Evolutionary conservation across 495 filamentous ascomycete species (phyloP).

Genomic region (Astrothelium subdiscretum): DNA sequence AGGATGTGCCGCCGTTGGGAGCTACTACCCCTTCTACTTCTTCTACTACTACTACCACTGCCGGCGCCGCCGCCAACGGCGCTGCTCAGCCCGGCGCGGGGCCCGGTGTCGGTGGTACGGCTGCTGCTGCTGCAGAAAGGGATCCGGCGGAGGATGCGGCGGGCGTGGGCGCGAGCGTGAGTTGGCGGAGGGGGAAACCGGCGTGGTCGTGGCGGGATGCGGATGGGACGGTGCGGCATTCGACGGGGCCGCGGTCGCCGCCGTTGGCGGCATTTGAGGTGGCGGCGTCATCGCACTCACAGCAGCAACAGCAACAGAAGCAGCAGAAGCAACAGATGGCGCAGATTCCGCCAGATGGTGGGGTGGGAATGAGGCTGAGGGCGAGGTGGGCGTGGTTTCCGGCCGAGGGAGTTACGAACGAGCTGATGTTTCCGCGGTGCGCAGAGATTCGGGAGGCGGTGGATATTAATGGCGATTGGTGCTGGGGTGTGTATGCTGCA

Average conservation of each 20-base stretch:
- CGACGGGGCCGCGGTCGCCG: constrained; percentile 20
- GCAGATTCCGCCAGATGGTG: constrained; percentile 59
- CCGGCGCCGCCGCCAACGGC: no score
- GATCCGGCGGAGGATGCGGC: constrained; percentile 1
- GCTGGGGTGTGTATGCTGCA: constrained; percentile 67
- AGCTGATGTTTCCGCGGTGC: constrained; percentile 70
- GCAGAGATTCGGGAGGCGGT: constrained; percentile 71
- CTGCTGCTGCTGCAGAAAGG: background rate
- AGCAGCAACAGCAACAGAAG: constrained; percentile 2
- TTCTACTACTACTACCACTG: no score
- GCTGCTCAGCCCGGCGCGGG: no score
- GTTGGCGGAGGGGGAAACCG: background rate
- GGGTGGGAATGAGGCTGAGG: constrained; percentile 46
- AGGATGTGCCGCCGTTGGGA: constrained; percentile 24
- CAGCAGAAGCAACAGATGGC: constrained; percentile 26
- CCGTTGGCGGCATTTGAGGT: background rate
- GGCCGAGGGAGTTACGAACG: constrained; percentile 45
- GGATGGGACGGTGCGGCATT: constrained; percentile 22
- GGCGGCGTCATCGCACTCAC: background rate
- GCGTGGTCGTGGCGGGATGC: constrained; percentile 22
- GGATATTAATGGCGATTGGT: constrained; percentile 82
- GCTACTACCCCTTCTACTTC: no score
- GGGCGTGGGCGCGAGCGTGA: background rate
- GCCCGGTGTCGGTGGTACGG: no score
- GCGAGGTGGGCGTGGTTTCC: constrained; percentile 69